These are phyloP conservation scores for Gastrodia elata DNA, from an alignment of 106 monocot species.

Conservation along the genomic window DNA sequence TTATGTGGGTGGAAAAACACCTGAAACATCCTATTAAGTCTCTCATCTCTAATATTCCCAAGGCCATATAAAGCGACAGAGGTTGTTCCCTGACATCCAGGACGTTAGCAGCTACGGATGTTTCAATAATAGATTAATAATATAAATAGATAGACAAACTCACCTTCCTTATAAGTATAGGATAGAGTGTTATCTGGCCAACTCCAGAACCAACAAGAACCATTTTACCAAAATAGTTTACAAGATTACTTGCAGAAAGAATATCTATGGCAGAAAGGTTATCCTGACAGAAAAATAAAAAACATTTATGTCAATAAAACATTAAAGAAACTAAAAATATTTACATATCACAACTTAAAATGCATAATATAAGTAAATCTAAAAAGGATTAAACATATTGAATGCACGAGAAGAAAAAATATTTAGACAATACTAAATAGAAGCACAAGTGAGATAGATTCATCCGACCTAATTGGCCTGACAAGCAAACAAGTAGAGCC, in stretches of 20 bases:
- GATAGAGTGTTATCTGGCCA: slow-evolving; percentile 82
- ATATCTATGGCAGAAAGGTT: slow-evolving; percentile 98
- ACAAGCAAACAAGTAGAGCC: too few relatives aligned
- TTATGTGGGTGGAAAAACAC: slow-evolving; percentile 17
- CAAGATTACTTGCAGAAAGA: slow-evolving; percentile 96
- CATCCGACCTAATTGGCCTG: too few relatives aligned
- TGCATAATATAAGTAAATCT: neutral
- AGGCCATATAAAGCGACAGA: slow-evolving; percentile 89
- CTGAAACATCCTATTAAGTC: slow-evolving; percentile 99
- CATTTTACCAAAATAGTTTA: slow-evolving; percentile 99
- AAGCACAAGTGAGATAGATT: too few relatives aligned
- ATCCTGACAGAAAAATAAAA: slow-evolving; percentile 51
- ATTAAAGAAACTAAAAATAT: neutral
- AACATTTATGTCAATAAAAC: neutral
- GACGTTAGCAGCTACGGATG: neutral
- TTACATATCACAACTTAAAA: neutral
- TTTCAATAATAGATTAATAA: neutral
- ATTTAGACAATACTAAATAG: too few relatives aligned
- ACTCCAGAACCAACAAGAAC: slow-evolving; percentile 96
- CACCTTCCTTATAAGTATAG: slow-evolving; percentile 94
- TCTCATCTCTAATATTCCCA: slow-evolving; percentile 98
- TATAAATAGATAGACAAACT: neutral
- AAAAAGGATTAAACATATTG: too few relatives aligned
- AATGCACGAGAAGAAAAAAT: too few relatives aligned
- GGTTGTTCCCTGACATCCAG: slow-evolving; percentile 65